Conservation (phyloP, 768 basidiomycete genomes). For the Collybia sordida region DNA sequence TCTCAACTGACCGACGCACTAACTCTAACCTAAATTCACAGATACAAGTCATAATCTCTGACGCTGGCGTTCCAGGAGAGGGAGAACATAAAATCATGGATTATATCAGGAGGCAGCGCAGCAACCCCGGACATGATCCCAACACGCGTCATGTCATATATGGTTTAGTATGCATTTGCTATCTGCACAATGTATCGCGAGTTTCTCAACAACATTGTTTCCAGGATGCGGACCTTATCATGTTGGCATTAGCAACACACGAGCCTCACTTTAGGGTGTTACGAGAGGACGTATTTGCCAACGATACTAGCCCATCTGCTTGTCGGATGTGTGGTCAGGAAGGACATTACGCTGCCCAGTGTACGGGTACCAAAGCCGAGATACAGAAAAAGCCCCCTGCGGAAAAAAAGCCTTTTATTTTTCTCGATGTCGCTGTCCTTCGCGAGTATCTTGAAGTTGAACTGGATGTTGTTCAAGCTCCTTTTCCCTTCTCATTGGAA, state of each 20-base stretch:
- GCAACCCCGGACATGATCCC: constrained; percentile 86
- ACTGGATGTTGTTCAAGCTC: constrained; percentile 73
- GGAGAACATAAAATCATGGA: constrained; percentile 99
- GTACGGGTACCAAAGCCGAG: constrained; percentile 78
- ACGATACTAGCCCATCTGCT: constrained; percentile 71
- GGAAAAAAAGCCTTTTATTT: constrained; percentile 96
- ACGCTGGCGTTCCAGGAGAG: constrained; percentile 96
- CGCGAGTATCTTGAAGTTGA: constrained; percentile 99
- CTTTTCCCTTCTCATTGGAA: constrained; percentile 92
- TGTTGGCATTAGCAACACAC: constrained; percentile 96
- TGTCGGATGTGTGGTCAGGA: constrained; percentile 94
- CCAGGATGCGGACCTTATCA: constrained; percentile 98
- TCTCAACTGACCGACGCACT: not conserved
- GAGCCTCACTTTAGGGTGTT: constrained; percentile 98
- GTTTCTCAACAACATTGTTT: constrained; percentile 9
- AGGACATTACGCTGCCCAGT: constrained; percentile 94
- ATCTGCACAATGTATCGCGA: not conserved
- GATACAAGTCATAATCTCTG: constrained; percentile 96
- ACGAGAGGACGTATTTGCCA: constrained; percentile 94
- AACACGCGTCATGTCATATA: constrained; percentile 98
- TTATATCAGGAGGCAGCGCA: constrained; percentile 88
- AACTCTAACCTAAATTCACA: constrained; percentile 25
- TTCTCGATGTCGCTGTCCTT: constrained; percentile 93
- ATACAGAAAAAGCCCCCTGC: constrained; percentile 64
- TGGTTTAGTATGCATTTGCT: constrained; percentile 69